Evolutionary conservation across 164 flowering plant species (phyloP), one percentile per base, ranked within the genome.

Genomic region (Chimonanthus praecox): DNA sequence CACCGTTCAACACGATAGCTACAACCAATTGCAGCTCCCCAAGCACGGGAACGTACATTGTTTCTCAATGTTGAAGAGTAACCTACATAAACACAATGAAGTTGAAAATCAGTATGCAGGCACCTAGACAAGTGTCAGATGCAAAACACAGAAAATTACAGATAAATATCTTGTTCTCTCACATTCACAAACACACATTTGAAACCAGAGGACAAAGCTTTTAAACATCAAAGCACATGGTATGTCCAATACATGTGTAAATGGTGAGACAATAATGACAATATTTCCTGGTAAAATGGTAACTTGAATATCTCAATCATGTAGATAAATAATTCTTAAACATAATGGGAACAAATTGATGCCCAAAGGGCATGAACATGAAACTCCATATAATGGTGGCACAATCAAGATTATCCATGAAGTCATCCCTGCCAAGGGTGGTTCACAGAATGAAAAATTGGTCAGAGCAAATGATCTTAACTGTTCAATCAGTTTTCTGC

Each of bases 21-120:
- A 82, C 99, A 94, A 72, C 95, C 97, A 83, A 88, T 89, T 21
- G 92, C 97, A 84, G 98, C 97, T 69, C 98, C 98, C 99, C 98
- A 94, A 7, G 98, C 92, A 81, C 99, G 97, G 7, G 98, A 96
- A 13, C 98, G 97, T 7, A 94, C 98, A 85, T 91, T 94, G 82
- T 96, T 94, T 79, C 99, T 88, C 82, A 92, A 80, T 45, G 91
- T 88, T 61, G 99, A 96, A 64, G 87, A 77, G 75, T 94, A 94
- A 73, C 92, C 99, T 96, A 66, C 65, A 75, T 21, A 45, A 64
- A 71, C 68, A 63, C 11, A 45, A 66, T 13, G 16, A 5, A 43
- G 13, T 11, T 44, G 44, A 63, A 33, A 20, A 63, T n/a, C 66
- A n/a, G 9, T 33, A 63, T 63, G 21, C 8, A 18, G 2, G 66